Conservation (phyloP, 768 basidiomycete genomes). For the Mrakia blollopis region DNA sequence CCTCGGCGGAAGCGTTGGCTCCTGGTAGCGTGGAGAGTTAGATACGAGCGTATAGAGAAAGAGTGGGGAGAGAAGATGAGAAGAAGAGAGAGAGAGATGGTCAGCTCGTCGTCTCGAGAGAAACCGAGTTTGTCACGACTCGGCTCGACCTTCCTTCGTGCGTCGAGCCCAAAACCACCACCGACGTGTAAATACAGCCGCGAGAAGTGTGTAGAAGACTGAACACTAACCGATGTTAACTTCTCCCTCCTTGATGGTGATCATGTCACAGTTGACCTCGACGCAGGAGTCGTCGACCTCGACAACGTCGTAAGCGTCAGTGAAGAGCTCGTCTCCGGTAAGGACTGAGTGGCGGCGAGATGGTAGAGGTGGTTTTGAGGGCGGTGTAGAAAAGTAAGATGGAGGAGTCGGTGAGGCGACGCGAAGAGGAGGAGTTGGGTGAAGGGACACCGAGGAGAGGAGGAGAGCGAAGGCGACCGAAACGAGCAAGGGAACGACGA, state of each 20-base stretch:
- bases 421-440: background rate
- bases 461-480: background rate
- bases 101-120: background rate
- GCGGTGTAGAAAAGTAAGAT: background rate
- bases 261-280: conserved; percentile 76
- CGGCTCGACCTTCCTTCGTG: too few species aligned
- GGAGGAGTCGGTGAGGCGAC: background rate
- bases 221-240: conserved; percentile 74
- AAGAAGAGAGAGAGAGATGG: background rate
- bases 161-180: background rate
- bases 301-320: conserved; percentile 83
- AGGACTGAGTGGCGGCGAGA: conserved; percentile 49
- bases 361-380: background rate
- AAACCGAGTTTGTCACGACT: too few species aligned
- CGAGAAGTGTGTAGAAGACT: conserved; percentile 34
- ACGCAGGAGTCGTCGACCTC: conserved; percentile 73
- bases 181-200: too few species aligned
- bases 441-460: background rate
- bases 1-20: conserved; percentile 89
- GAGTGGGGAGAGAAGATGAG: too few species aligned
- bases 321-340: conserved; percentile 82
- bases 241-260: conserved; percentile 69
- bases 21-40: conserved; percentile 55
- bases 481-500: background rate
- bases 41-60: background rate